These are phyloP conservation scores for Sphaceloma murrayae DNA, from an alignment of 2,329 filamentous ascomycete species.

Conservation along the genomic window DNA sequence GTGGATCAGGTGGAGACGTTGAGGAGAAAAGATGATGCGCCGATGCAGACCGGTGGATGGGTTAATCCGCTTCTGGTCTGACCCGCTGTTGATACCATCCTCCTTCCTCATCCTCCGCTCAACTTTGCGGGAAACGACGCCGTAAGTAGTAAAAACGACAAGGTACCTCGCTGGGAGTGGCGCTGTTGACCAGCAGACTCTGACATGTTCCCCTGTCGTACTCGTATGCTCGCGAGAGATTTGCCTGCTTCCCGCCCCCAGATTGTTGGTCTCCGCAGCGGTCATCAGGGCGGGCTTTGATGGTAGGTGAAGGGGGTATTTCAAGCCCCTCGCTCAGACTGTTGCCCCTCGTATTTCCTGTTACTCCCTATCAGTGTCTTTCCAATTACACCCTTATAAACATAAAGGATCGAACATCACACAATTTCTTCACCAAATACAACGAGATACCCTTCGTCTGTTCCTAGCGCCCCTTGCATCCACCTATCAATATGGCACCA, in stretches of 20 bases:
- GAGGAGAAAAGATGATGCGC: slow-evolving; percentile 9
- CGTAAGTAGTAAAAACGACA: no score
- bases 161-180: not conserved
- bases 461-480: not conserved
- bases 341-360: slow-evolving; percentile 1
- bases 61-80: no score
- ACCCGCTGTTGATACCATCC: no score
- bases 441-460: not conserved
- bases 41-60: not conserved
- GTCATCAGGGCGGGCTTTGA: slow-evolving; percentile 1
- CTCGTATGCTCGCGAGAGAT: not conserved
- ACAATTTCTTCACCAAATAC: slow-evolving; percentile 1
- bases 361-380: slow-evolving; percentile 5
- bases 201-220: not conserved
- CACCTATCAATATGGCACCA: slow-evolving; percentile 36
- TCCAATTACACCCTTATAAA: slow-evolving; percentile 2
- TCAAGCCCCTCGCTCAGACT: slow-evolving; percentile 7
- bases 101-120: slow-evolving; percentile 3
- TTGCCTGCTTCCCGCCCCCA: slow-evolving; percentile 5
- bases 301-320: slow-evolving; percentile 12
- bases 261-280: slow-evolving; percentile 12
- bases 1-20: not conserved
- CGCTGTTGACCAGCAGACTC: not conserved
- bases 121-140: slow-evolving; percentile 4
- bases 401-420: not conserved